Conservation (phyloP, 179 eudicot genomes). For the Pouteria campechiana region DNA sequence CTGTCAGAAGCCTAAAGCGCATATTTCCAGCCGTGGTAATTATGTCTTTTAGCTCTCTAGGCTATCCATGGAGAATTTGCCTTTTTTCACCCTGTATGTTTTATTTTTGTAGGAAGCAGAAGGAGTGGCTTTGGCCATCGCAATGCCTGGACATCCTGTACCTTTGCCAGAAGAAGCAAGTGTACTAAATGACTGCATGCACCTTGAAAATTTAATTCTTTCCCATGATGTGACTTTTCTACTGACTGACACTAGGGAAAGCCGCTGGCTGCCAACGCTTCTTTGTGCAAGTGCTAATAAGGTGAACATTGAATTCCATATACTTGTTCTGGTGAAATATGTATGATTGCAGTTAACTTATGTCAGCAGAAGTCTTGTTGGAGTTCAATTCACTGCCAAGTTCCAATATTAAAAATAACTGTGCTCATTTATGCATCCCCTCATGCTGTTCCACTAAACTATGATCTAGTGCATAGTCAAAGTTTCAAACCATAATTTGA, state of each 20-base stretch:
- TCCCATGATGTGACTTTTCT: constrained; percentile 81
- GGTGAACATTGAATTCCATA: constrained; percentile 21
- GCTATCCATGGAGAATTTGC: background rate
- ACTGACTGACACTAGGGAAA: constrained; percentile 93
- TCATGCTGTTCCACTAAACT: too few relatives aligned
- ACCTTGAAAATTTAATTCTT: constrained; percentile 51
- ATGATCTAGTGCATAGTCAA: too few relatives aligned
- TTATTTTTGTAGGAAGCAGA: constrained; percentile 57
- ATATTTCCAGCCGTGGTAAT: constrained; percentile 83
- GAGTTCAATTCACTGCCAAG: too few relatives aligned
- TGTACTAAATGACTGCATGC: constrained; percentile 67
- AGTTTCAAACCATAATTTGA: too few relatives aligned
- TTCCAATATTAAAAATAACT: too few relatives aligned
- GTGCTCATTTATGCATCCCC: too few relatives aligned
- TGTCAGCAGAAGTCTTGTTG: too few relatives aligned
- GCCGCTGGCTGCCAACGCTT: constrained; percentile 97
- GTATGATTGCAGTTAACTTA: too few relatives aligned
- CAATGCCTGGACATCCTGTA: constrained; percentile 97
- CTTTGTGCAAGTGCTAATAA: constrained; percentile 65
- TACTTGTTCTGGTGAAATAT: background rate
- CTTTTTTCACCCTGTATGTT: background rate
- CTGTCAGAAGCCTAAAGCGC: constrained; percentile 52
- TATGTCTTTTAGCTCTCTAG: background rate
- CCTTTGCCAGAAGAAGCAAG: constrained; percentile 48
- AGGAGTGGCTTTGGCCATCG: constrained; percentile 85